Evolutionary conservation across 192 early-diverging fungal species (phyloP).

Genomic region (Linnemannia elongata): DNA sequence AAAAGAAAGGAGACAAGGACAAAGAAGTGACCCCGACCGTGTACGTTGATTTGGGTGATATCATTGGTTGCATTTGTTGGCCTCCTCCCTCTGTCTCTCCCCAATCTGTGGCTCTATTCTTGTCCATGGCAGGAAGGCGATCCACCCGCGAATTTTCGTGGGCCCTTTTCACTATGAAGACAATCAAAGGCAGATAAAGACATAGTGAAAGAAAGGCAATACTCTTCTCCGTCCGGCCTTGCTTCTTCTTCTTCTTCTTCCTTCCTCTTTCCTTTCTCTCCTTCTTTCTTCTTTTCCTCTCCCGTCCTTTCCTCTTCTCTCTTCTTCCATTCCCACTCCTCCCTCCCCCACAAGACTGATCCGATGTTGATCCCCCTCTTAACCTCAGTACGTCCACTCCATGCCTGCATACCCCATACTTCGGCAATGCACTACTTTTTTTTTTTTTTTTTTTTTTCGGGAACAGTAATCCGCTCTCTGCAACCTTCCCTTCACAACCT

Average conservation of each 20-base stretch:
- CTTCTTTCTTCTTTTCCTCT: neutral
- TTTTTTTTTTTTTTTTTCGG: neutral
- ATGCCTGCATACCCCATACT: neutral
- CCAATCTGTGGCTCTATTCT: neutral
- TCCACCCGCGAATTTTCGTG: slow-evolving; percentile 6
- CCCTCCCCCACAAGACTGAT: neutral
- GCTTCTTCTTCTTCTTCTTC: neutral
- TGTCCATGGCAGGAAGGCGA: neutral
- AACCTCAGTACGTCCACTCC: slow-evolving; percentile 8
- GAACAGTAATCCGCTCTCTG: neutral
- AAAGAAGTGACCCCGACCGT: neutral
- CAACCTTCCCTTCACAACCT: neutral
- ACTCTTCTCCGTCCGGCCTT: neutral
- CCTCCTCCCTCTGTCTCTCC: neutral
- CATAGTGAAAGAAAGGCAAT: too few relatives aligned
- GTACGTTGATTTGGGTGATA: neutral
- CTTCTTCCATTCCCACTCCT: neutral
- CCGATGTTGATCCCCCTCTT: slow-evolving; percentile 30
- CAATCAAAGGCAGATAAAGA: too few relatives aligned
- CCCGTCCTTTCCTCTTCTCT: neutral
- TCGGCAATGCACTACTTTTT: neutral
- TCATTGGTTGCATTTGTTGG: neutral
- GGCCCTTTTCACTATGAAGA: neutral
- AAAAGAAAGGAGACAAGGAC: too few relatives aligned
- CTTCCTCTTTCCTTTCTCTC: neutral